These are phyloP conservation scores for Alternaria angustiovoidea DNA, from an alignment of 2,329 filamentous ascomycete species.

Conservation along the genomic window DNA sequence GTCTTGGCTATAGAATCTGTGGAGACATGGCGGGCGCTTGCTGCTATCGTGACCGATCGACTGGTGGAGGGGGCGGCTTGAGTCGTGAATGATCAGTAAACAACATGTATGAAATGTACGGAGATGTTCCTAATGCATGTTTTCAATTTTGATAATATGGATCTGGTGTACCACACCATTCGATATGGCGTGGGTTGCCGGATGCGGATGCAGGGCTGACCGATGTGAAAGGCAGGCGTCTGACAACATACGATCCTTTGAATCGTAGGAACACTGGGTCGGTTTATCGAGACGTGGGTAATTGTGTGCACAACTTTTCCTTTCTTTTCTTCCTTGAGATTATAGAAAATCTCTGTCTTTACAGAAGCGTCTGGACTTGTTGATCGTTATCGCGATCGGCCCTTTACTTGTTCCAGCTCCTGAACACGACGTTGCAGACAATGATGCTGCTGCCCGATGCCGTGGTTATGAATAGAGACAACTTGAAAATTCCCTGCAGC, in stretches of 20 bases:
- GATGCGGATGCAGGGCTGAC: neutral
- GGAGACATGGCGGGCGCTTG: constrained; percentile 8
- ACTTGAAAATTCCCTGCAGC: neutral
- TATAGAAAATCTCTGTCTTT: neutral
- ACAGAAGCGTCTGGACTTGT: constrained; percentile 1
- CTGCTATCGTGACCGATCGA: neutral
- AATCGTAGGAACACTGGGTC: neutral
- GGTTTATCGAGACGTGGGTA: neutral
- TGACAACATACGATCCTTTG: neutral
- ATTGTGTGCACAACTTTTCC: neutral
- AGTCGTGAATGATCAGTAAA: neutral
- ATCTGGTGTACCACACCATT: neutral
- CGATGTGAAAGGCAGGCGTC: neutral
- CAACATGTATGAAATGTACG: neutral
- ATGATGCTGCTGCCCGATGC: too few relatives aligned
- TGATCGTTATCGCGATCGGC: neutral
- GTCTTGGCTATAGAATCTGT: constrained; percentile 1
- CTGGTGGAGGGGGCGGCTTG: neutral
- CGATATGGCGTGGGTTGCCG: neutral
- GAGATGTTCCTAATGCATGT: neutral
- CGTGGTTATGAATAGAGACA: neutral
- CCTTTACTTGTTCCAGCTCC: neutral
- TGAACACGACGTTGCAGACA: neutral
- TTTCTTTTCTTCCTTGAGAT: neutral
- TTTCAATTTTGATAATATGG: constrained; percentile 1